phyloP scores from a whole-genome alignment of 164 flowering plant genomes.

The Umbilicus rupestris region DNA sequence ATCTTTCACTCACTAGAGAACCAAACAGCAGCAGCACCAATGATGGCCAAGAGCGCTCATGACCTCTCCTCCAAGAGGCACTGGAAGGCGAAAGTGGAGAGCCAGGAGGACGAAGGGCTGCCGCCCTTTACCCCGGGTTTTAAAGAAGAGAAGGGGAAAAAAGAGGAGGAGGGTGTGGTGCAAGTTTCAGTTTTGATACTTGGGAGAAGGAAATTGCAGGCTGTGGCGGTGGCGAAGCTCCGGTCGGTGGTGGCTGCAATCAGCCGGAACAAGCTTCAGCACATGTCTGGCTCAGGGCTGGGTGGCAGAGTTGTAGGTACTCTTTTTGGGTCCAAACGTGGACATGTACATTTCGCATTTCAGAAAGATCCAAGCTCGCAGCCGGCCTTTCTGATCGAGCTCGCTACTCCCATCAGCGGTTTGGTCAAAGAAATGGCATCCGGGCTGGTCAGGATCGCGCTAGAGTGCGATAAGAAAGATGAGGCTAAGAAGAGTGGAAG shows the following conservation, averaged over 20 bases:
- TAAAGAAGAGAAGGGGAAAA: neutral
- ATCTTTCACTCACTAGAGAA: neutral
- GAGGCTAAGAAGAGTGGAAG: conserved; percentile 11
- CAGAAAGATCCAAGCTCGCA: conserved; percentile 34
- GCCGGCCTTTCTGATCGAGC: conserved; percentile 48
- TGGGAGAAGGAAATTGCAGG: conserved; percentile 28
- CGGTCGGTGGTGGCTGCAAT: conserved; percentile 32
- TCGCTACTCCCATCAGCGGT: conserved; percentile 48
- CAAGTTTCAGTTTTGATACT: neutral
- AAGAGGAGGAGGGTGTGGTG: neutral
- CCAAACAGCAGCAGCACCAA: conserved; percentile 6
- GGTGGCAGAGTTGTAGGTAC: conserved; percentile 43
- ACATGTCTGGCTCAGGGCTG: conserved; percentile 17
- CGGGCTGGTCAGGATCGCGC: conserved; percentile 51
- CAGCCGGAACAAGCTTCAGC: conserved; percentile 17
- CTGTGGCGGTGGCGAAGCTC: conserved; percentile 37
- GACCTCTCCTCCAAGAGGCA: conserved; percentile 40
- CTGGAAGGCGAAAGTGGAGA: conserved; percentile 42
- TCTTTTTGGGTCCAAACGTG: conserved; percentile 43
- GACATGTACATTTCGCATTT: conserved; percentile 53
- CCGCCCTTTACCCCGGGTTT: neutral
- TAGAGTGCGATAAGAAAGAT: conserved; percentile 42
- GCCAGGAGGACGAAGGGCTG: conserved; percentile 20
- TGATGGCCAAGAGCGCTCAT: conserved; percentile 28
- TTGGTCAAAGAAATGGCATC: conserved; percentile 61